phyloP scores from a whole-genome alignment of 1,284 basidiomycete genomes.

The Rugosomyces carneus region DNA sequence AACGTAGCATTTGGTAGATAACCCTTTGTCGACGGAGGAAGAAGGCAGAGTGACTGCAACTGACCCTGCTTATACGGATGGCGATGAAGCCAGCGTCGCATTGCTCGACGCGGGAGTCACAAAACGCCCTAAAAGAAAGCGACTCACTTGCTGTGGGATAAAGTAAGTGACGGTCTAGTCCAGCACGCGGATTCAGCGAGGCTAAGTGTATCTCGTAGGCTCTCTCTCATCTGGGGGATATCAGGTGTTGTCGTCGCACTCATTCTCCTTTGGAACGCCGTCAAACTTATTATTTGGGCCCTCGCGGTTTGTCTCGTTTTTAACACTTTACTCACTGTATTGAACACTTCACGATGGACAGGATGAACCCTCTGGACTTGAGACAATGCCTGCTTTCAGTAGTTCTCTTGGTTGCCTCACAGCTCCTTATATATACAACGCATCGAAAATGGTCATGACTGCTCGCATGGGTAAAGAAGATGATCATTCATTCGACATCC shows the following conservation, averaged over 20 bases:
- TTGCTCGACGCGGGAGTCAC: conserved; percentile 36
- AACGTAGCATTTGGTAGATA: conserved; percentile 26
- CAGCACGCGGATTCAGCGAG: background rate
- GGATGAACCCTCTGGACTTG: conserved; percentile 44
- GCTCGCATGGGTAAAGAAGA: conserved; percentile 31
- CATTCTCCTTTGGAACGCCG: conserved; percentile 35
- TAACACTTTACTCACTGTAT: background rate
- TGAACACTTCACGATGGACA: conserved; percentile 17
- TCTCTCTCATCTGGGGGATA: conserved; percentile 49
- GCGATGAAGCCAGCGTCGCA: conserved; percentile 26
- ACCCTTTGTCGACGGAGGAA: conserved; percentile 36
- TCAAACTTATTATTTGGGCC: conserved; percentile 43
- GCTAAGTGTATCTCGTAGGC: conserved; percentile 27
- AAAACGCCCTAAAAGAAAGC: conserved; percentile 26
- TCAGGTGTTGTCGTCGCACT: conserved; percentile 42
- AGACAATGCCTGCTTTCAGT: conserved; percentile 49
- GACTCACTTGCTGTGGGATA: conserved; percentile 50
- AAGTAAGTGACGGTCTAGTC: conserved; percentile 29
- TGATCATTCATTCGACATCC: conserved; percentile 42
- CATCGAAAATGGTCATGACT: conserved; percentile 29
- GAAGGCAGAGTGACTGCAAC: conserved; percentile 33
- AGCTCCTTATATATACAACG: conserved; percentile 40
- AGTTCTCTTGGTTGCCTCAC: conserved; percentile 43
- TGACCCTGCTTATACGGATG: conserved; percentile 18
- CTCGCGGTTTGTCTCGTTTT: conserved; percentile 31